Conservation (phyloP, 2,329 filamentous ascomycete genomes). For the Alternaria viburni region DNA sequence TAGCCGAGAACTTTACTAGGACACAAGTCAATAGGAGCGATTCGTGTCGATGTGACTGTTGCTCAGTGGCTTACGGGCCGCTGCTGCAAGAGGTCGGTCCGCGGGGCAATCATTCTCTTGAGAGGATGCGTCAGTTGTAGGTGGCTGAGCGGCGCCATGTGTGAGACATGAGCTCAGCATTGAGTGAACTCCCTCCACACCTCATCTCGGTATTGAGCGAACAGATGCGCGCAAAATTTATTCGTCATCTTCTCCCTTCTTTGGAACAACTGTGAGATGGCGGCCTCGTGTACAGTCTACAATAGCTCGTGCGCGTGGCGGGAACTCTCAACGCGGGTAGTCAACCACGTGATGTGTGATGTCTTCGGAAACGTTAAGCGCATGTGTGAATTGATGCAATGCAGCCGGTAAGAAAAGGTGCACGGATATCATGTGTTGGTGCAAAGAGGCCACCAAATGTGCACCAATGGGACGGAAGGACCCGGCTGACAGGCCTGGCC, state of each 20-base stretch:
- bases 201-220: not conserved
- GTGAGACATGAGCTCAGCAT: not conserved
- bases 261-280: not conserved
- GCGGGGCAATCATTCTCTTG: not conserved
- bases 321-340: not conserved
- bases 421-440: not conserved
- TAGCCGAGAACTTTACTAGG: not conserved
- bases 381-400: not conserved
- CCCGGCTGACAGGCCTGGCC: constrained; percentile 3
- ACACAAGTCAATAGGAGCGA: not conserved
- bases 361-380: not conserved
- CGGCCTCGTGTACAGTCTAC: not conserved
- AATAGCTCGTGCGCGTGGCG: not conserved
- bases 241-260: not conserved
- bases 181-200: not conserved
- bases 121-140: not conserved
- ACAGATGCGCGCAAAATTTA: not conserved
- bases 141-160: constrained; percentile 1
- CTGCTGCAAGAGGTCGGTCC: not conserved
- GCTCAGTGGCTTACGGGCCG: not conserved
- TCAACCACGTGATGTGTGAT: not conserved
- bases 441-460: not conserved
- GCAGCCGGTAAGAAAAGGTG: constrained; percentile 1
- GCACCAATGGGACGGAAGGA: constrained; percentile 8
- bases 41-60: not conserved